phyloP scores from a whole-genome alignment of 208 protist species.

The Blastocrithidia nonstop region DNA sequence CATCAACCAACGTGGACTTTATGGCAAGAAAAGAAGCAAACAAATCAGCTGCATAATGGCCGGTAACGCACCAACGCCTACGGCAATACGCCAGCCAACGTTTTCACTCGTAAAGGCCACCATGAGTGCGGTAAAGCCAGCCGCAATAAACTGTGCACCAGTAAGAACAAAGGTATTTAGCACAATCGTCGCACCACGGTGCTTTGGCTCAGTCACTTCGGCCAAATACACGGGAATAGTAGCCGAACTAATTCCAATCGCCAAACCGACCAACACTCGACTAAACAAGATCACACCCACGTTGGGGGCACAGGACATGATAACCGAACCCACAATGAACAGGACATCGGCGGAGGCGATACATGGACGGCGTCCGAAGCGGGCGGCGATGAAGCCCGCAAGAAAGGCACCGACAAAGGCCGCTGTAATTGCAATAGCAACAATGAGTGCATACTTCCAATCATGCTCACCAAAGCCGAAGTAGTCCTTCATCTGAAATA shows the following conservation, averaged over 20 bases:
- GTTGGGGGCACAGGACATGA: conserved; percentile 58
- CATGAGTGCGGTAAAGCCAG: conserved; percentile 45
- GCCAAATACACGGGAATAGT: conserved; percentile 85
- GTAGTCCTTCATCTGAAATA: conserved; percentile 87
- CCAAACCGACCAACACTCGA: conserved; percentile 73
- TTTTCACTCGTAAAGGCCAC: conserved; percentile 52
- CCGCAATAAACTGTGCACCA: conserved; percentile 71
- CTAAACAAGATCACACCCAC: conserved; percentile 53
- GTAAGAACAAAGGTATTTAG: conserved; percentile 83
- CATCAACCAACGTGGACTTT: conserved; percentile 78
- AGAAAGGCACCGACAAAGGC: conserved; percentile 73
- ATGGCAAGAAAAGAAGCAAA: conserved; percentile 66
- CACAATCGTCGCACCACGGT: conserved; percentile 74
- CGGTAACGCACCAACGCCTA: conserved; percentile 68
- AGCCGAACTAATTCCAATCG: conserved; percentile 76
- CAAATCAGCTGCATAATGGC: conserved; percentile 70
- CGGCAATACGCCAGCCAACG: conserved; percentile 80
- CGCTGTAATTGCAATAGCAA: conserved; percentile 69
- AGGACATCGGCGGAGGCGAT: conserved; percentile 59
- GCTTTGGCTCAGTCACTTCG: conserved; percentile 60
- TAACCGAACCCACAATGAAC: conserved; percentile 64
- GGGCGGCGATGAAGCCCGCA: conserved; percentile 47
- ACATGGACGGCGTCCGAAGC: conserved; percentile 53
- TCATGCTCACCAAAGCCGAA: conserved; percentile 69
- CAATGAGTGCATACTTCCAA: conserved; percentile 69